Evolutionary conservation across 192 early-diverging fungal species (phyloP).

Genomic region (Chytriomyces sp.): DNA sequence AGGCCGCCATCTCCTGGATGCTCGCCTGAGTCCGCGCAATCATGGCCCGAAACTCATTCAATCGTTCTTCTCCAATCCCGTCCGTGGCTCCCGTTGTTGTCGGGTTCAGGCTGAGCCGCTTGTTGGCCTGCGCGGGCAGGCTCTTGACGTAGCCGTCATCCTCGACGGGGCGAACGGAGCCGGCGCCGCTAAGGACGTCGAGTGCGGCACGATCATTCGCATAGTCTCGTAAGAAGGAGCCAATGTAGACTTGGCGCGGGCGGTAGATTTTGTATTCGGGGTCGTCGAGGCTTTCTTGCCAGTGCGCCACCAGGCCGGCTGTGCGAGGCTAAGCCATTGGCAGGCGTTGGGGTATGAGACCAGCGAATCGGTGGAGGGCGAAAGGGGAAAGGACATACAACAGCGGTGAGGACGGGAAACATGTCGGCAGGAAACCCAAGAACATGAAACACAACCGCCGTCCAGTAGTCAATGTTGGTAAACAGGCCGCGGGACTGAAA

Average conservation of each 20-base stretch:
- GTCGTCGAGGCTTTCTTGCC: conserved; percentile 51
- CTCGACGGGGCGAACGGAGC: not conserved
- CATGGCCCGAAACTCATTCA: conserved; percentile 17
- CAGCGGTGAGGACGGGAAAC: conserved; percentile 25
- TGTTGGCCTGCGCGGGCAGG: conserved; percentile 29
- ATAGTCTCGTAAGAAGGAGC: conserved; percentile 20
- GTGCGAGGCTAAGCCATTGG: too few species aligned
- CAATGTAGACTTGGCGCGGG: conserved; percentile 53
- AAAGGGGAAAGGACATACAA: too few species aligned
- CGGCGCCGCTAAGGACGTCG: not conserved
- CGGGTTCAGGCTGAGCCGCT: conserved; percentile 28
- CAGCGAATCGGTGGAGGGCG: not conserved
- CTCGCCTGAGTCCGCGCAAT: conserved; percentile 16
- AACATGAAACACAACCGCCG: conserved; percentile 52
- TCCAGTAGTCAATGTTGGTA: conserved; percentile 60
- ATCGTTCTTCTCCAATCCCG: conserved; percentile 14
- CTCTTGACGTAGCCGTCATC: conserved; percentile 23
- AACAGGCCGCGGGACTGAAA: conserved; percentile 62
- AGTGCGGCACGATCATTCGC: conserved; percentile 1
- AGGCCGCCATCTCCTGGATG: conserved; percentile 8
- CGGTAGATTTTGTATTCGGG: conserved; percentile 65
- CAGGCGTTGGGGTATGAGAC: conserved; percentile 5
- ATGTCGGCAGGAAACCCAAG: conserved; percentile 46
- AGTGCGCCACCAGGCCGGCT: conserved; percentile 63
- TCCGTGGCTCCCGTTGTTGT: not conserved